Conservation (phyloP, 441 rosid species). For the Theobroma grandiflorum region DNA sequence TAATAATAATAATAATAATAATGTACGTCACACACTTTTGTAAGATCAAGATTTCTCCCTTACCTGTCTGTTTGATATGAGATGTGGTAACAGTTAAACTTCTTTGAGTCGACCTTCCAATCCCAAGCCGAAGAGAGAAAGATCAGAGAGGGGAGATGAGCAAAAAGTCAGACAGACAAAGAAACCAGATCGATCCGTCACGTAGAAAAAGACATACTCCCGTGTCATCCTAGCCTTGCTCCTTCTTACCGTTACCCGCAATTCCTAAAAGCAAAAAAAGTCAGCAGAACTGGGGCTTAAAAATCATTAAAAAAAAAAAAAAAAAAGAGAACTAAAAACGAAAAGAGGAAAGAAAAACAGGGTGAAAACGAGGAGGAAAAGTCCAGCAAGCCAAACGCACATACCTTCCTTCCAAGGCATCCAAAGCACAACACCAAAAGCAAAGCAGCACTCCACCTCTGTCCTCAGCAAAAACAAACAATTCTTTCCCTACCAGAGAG, state of each 20-base stretch:
- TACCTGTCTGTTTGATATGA: too few species aligned
- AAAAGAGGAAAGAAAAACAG: background rate
- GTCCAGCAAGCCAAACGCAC: slow-evolving; percentile 28
- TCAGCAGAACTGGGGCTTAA: slow-evolving; percentile 29
- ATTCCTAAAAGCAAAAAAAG: slow-evolving; percentile 18
- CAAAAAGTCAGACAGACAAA: background rate
- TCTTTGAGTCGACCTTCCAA: background rate
- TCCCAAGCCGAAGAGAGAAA: slow-evolving; percentile 9
- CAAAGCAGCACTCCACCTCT: slow-evolving; percentile 6
- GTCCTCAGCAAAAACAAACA: background rate
- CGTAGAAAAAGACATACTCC: too few species aligned
- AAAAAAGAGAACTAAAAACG: background rate
- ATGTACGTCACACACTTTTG: too few species aligned
- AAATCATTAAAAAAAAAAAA: background rate
- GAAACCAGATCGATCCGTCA: slow-evolving; percentile 10
- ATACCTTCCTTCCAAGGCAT: slow-evolving; percentile 75
- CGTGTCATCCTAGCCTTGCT: slow-evolving; percentile 21
- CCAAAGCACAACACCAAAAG: slow-evolving; percentile 53
- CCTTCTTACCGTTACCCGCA: slow-evolving; percentile 51
- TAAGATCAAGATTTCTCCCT: too few species aligned
- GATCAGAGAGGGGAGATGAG: slow-evolving; percentile 9
- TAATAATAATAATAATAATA: too few species aligned
- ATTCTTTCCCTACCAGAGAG: background rate
- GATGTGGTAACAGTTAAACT: too few species aligned
- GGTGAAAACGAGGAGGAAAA: slow-evolving; percentile 21